Base-by-base conservation (phyloP, 768 basidiomycete species). In the Candolleomyces efflorescens region DNA sequence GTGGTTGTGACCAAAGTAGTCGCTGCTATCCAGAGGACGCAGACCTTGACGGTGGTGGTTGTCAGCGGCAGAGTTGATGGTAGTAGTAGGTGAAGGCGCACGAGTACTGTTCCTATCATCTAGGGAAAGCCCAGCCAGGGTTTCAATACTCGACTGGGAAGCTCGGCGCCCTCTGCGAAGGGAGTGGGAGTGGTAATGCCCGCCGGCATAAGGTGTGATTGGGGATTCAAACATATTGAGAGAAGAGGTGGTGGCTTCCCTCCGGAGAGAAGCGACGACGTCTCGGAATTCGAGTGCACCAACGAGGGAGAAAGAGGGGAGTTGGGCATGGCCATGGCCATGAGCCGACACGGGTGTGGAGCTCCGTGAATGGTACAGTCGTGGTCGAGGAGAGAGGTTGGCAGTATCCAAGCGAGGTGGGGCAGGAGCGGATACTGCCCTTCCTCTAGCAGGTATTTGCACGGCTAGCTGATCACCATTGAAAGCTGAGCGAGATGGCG, bases 221-320 rank as follows among this genome's bases (percentile, higher is more conserved):
- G 69, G 86, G 24, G 79, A 81, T 50, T 90, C 88, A 61, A 92
- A 92, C 3, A 84, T 74, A 58, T 71, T 78, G 49, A 92, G 73
- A 0, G 83, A 80, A 0, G 81, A 72, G 0, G 76, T 76, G 2
- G 83, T 79, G 10, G 87, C 86, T 64, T 94, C 85, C 50, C 78
- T 78, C 61, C 85, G 84, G 22, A 99, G 77, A 0, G 89, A 86
- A 11, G 89, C 80, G 20, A 99, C 89, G 22, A 98, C 90, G 59
- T 94, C 88, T 17, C 94, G 82, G 72, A 99, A 99, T 71, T 99
- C 97, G 45, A 99, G 82, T 0, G 97, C 97, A 9, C 96, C 93
- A 4, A 98, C 83, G 1, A 99, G 82, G 2, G 96, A 98, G 65
- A 93, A 93, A 0, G 89, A 91, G 2, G 89, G 90, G 71, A 92